These are phyloP conservation scores for Nothophoma quercina DNA, from an alignment of 2,329 filamentous ascomycete species.

Conservation along the genomic window DNA sequence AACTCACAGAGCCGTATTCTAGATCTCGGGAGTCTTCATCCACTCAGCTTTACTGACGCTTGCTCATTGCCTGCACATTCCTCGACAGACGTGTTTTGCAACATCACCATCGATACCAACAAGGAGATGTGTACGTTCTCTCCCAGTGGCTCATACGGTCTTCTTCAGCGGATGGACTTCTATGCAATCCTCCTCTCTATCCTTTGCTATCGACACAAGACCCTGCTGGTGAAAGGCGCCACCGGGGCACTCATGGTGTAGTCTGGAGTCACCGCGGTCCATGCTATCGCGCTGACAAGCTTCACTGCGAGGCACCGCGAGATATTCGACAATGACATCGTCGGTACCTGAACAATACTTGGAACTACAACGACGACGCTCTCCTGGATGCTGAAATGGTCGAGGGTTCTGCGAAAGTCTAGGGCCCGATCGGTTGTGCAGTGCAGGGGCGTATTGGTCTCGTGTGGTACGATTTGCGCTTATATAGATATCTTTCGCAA, in stretches of 20 bases:
- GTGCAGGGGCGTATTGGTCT: not conserved
- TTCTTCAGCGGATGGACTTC: not conserved
- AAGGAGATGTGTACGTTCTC: not conserved
- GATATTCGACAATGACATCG: not conserved
- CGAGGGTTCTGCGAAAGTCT: not conserved
- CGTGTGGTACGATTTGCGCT: not conserved
- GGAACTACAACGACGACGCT: not conserved
- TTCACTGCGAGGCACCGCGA: not conserved
- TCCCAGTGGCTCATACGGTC: not conserved
- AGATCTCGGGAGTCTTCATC: too few relatives aligned
- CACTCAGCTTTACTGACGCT: too few relatives aligned
- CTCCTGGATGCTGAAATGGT: not conserved
- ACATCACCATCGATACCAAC: not conserved
- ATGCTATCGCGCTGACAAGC: not conserved
- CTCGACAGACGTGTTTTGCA: not conserved
- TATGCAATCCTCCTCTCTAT: not conserved
- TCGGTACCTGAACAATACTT: not conserved
- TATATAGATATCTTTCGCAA: not conserved
- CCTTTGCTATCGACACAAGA: not conserved
- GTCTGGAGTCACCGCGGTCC: not conserved
- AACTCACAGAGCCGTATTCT: too few relatives aligned
- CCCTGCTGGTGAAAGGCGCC: not conserved
- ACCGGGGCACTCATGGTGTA: not conserved
- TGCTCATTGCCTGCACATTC: not conserved
- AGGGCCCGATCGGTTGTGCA: not conserved